Evolutionary conservation across 202 grass and related monocot genomes (phyloP), one percentile per base, ranked within the genome.

Genomic region (Eragrostis tef): DNA sequence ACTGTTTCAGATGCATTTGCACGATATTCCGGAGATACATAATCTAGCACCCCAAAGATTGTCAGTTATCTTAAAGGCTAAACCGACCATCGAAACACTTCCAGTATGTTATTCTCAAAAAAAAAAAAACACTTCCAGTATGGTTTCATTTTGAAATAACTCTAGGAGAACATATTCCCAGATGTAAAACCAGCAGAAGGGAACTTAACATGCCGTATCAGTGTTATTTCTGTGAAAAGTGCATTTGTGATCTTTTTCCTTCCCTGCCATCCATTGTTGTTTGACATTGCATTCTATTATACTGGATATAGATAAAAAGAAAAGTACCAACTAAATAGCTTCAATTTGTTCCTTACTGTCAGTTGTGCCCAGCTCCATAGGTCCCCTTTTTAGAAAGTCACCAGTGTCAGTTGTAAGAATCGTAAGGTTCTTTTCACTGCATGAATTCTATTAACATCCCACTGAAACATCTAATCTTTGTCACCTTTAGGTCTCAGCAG

Each of bases 401-500:
- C 19, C 36, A 51, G 21, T 26, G 36, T 44, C 68, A 71, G 13
- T 25, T 50, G 50, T 39, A 11, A 29, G 12, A 34, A 13, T 44
- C 56, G 6, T 58, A 59, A 24, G 39, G 42, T 69, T 69, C 15
- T 74, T 3, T 54, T 54, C 51, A 42, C 20, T 31, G 50, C 15
- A 15, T 83, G 54, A 74, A 12, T 53, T 73, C 20, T 66, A 15
- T 10, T 41, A 41, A 31, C 64, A 71, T 84, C 16, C 15, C 39
- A 73, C 60, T 71, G 17, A 66, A 34, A 81, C n/a, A 50, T 61
- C 43, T 88, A 50, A 70, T 79, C 24, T 29, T 1, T 50, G 54
- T 81, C 44, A 77, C 10, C 20, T 87, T 62, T 78, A 98, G 96
- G 79, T 98, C 96, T 17, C 96, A 95, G 77, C 96, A 98, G 79